phyloP scores from a whole-genome alignment of 306 rosid species.

The Oemleria cerasiformis region DNA sequence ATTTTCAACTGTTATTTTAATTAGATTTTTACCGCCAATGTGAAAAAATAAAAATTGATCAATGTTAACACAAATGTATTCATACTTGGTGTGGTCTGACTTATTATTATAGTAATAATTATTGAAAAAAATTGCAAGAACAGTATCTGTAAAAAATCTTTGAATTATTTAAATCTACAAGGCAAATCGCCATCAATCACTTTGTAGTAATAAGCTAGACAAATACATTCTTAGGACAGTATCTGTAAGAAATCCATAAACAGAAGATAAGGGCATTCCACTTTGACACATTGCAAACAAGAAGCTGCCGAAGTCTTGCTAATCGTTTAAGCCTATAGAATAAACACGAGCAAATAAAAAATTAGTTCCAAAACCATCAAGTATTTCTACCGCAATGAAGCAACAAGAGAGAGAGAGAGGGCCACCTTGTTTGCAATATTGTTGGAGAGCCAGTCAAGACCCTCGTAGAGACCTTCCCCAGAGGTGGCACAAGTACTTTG shows the following conservation, averaged over 20 bases:
- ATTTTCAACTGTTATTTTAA: no score
- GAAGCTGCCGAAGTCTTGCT: background rate
- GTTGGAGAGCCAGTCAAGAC: slow-evolving; percentile 56
- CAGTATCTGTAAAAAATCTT: slow-evolving; percentile 9
- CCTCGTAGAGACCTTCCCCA: slow-evolving; percentile 44
- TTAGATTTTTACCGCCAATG: no score
- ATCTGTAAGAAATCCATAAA: slow-evolving; percentile 23
- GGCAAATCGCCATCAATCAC: slow-evolving; percentile 7
- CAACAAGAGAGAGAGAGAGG: background rate
- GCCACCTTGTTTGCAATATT: slow-evolving; percentile 49
- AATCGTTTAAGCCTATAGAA: slow-evolving; percentile 22
- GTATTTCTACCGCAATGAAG: background rate
- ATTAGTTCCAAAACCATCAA: background rate
- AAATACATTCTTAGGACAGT: slow-evolving; percentile 5
- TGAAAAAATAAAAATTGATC: no score
- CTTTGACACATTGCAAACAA: slow-evolving; percentile 13
- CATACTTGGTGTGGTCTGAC: no score
- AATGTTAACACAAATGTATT: no score
- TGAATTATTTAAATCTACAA: slow-evolving; percentile 35
- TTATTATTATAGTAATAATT: no score
- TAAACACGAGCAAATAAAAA: background rate
- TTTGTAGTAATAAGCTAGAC: slow-evolving; percentile 17
- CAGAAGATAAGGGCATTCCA: slow-evolving; percentile 17
- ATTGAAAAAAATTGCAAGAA: no score
- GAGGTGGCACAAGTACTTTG: slow-evolving; percentile 29